A percentile compares a stretch with the other conserved stretches of the same genome.
Conservation (phyloP, 768 basidiomycete species). For the Hygrocybe punicea region DNA sequence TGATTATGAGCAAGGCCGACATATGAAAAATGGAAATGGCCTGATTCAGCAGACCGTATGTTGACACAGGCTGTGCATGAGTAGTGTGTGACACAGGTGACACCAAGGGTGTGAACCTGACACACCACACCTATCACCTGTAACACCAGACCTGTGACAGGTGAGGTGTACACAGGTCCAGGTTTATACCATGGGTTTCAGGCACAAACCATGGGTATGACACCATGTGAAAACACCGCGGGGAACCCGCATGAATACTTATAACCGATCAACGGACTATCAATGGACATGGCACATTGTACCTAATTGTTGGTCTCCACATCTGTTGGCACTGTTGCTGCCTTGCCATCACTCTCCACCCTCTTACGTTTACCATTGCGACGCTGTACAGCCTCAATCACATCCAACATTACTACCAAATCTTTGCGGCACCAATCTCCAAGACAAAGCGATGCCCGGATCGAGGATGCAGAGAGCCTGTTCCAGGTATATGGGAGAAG, state of each 20-base stretch:
- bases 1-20: too few relatives aligned
- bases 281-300: neutral
- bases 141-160: slow-evolving; percentile 1
- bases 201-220: neutral
- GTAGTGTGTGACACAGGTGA: neutral
- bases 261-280: neutral
- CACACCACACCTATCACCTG: neutral
- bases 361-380: neutral
- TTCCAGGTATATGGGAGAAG: slow-evolving; percentile 9
- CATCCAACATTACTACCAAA: neutral
- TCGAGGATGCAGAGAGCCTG: slow-evolving; percentile 16
- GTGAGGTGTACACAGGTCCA: neutral
- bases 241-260: neutral
- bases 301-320: neutral
- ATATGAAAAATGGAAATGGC: too few relatives aligned
- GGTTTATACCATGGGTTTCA: neutral
- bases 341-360: neutral
- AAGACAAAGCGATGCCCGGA: slow-evolving; percentile 20
- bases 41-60: too few relatives aligned
- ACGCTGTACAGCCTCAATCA: neutral
- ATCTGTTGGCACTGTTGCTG: neutral
- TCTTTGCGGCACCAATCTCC: slow-evolving; percentile 16
- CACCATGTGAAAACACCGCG: neutral
- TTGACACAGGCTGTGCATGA: too few relatives aligned
- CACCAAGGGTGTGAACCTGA: neutral